Conservation (phyloP, 352 stramenopile species). For the Phytophthora sp. region DNA sequence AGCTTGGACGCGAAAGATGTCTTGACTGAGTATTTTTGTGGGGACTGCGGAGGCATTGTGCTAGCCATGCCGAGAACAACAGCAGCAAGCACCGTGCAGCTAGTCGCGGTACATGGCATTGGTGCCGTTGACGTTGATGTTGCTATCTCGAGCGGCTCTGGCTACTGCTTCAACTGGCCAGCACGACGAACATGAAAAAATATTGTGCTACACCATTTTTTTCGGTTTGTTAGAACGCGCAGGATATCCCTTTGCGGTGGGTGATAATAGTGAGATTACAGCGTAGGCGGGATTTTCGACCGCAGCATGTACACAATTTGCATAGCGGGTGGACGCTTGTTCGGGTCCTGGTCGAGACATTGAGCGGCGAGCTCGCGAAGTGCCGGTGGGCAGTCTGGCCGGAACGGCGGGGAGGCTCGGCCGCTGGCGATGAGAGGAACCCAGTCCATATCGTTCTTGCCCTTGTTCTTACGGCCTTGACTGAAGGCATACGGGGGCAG, state of each 20-base stretch:
- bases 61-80: background rate
- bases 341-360: slow-evolving; percentile 46
- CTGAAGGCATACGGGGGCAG: slow-evolving; percentile 47
- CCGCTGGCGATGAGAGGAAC: slow-evolving; percentile 40
- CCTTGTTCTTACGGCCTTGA: slow-evolving; percentile 44
- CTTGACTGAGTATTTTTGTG: background rate
- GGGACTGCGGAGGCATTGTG: background rate
- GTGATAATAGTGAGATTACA: slow-evolving; percentile 26
- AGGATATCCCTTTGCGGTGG: background rate
- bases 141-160: slow-evolving; percentile 5
- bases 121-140: background rate
- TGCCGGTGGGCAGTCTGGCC: slow-evolving; percentile 40
- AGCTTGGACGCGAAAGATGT: background rate
- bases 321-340: slow-evolving; percentile 48
- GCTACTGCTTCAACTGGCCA: slow-evolving; percentile 9
- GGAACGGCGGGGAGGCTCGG: slow-evolving; percentile 40
- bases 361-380: slow-evolving; percentile 41
- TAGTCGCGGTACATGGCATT: background rate
- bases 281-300: slow-evolving; percentile 46
- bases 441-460: slow-evolving; percentile 49
- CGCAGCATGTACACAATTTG: slow-evolving; percentile 53
- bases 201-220: slow-evolving; percentile 14
- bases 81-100: background rate
- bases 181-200: slow-evolving; percentile 22
- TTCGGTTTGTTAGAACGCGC: slow-evolving; percentile 8